phyloP scores from a whole-genome alignment of 2,329 filamentous ascomycete species.

The Sarocladium brachiariae region DNA sequence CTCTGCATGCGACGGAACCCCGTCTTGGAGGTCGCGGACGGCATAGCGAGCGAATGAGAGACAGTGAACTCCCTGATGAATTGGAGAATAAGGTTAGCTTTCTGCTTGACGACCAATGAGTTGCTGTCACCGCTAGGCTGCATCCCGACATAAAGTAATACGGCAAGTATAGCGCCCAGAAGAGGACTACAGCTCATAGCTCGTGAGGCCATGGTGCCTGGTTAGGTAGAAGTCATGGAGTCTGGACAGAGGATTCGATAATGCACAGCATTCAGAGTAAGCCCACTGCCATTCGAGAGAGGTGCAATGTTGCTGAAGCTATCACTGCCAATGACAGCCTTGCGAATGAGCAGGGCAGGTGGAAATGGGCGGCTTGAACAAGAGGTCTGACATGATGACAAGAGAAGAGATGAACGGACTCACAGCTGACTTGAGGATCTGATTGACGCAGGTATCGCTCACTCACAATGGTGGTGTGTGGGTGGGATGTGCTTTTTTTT shows the following conservation, averaged over 20 bases:
- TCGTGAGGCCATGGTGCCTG: background rate
- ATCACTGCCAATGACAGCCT: too few relatives aligned
- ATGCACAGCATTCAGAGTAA: too few relatives aligned
- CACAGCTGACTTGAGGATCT: background rate
- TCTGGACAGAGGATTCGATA: too few relatives aligned
- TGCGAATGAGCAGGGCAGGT: too few relatives aligned
- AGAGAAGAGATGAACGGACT: background rate
- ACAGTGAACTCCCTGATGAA: conserved; percentile 14
- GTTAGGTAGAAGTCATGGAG: too few relatives aligned
- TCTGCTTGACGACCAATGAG: background rate
- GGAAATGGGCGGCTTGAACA: too few relatives aligned
- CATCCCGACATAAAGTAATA: background rate
- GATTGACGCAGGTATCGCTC: background rate
- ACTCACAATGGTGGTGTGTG: background rate
- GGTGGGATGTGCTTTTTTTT: conserved; percentile 8
- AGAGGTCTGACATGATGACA: background rate
- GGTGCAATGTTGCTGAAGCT: too few relatives aligned
- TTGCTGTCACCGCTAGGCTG: background rate
- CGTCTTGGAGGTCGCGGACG: conserved; percentile 38
- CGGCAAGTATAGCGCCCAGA: background rate
- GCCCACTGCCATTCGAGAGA: too few relatives aligned
- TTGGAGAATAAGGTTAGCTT: conserved; percentile 13
- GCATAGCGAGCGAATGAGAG: conserved; percentile 36
- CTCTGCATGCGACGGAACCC: conserved; percentile 79
- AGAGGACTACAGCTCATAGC: background rate